These are phyloP conservation scores for Crepidotus variabilis DNA, from an alignment of 768 basidiomycete genomes.

Conservation along the genomic window DNA sequence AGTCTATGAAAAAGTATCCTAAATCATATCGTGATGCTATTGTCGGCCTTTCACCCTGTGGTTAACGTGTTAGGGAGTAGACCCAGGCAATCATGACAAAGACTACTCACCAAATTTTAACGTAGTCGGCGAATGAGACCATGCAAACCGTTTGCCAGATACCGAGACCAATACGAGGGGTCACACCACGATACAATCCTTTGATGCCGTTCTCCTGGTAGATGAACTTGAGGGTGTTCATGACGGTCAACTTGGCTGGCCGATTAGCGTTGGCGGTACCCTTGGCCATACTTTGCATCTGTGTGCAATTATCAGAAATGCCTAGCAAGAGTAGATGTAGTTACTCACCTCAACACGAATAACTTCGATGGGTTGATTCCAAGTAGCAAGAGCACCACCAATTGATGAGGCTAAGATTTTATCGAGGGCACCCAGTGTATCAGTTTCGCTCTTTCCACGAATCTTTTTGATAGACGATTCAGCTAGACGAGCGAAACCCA, in stretches of 20 bases:
- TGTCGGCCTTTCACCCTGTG: slow-evolving; percentile 18
- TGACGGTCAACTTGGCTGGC: slow-evolving; percentile 87
- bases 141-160: slow-evolving; percentile 99
- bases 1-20: slow-evolving; percentile 19
- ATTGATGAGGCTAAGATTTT: slow-evolving; percentile 87
- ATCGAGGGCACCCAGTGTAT: slow-evolving; percentile 72
- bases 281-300: slow-evolving; percentile 99
- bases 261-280: slow-evolving; percentile 67
- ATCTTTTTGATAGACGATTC: slow-evolving; percentile 75
- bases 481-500: slow-evolving; percentile 94
- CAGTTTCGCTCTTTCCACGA: slow-evolving; percentile 75
- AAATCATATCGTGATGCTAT: slow-evolving; percentile 8
- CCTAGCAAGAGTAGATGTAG: neutral
- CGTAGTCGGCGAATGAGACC: slow-evolving; percentile 97
- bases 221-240: slow-evolving; percentile 90
- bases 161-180: slow-evolving; percentile 93
- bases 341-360: slow-evolving; percentile 85
- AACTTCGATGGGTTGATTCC: slow-evolving; percentile 99
- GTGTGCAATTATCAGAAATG: slow-evolving; percentile 6
- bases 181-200: slow-evolving; percentile 96
- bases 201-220: slow-evolving; percentile 96
- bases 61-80: too few relatives aligned
- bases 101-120: slow-evolving; percentile 67
- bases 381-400: slow-evolving; percentile 94
- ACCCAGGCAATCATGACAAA: slow-evolving; percentile 10